Evolutionary conservation across 2,329 filamentous ascomycete species (phyloP), one percentile per base, ranked within the genome.

Genomic region (Xylariaceae sp.): DNA sequence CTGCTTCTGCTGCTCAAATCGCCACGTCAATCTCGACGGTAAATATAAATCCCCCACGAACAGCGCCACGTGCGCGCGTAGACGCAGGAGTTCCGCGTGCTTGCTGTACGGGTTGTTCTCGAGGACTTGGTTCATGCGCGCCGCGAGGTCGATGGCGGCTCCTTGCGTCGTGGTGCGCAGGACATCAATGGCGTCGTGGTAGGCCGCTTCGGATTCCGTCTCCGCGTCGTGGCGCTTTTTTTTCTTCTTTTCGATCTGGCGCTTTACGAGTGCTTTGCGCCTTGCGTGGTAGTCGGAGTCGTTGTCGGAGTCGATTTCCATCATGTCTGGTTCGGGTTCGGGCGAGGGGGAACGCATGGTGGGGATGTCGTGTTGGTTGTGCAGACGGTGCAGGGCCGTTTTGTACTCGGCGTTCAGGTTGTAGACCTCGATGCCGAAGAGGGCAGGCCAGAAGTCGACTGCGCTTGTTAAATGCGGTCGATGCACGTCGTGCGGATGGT

Each of bases 341-440:
- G 60, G 60, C 0, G 55, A 54, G 13, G 47, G 8, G 2, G 58
- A 23, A 4, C 53, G 49, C 1, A 55, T 58, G 4, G 13, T 15
- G 57, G 42, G 8, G 56, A n/a, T 3, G 35, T 45, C n/a, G 51
- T 23, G 55, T 18, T 39, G 18, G 48, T 50, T 18, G 9, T 80
- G 65, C 9, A 68, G 71, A 56, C 56, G 49, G n/a, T 76, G 71
- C 44, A 82, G 68, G 9, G 74, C 80, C 54, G 71, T 69, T 57
- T 72, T 75, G 68, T 82, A 82, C 76, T 85, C 85, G 51, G 83
- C 78, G 68, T 89, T 83, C 1, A 86, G 78, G 62, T 88, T 84
- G 71, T 90, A 92, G 55, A 96, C 82, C 83, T 94, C 93, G 51
- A 91, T 82, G 53, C 86, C 86, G 66, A 93, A 87, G 76, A 96